phyloP scores from a whole-genome alignment of 164 flowering plant species.

The Platanus orientalis region DNA sequence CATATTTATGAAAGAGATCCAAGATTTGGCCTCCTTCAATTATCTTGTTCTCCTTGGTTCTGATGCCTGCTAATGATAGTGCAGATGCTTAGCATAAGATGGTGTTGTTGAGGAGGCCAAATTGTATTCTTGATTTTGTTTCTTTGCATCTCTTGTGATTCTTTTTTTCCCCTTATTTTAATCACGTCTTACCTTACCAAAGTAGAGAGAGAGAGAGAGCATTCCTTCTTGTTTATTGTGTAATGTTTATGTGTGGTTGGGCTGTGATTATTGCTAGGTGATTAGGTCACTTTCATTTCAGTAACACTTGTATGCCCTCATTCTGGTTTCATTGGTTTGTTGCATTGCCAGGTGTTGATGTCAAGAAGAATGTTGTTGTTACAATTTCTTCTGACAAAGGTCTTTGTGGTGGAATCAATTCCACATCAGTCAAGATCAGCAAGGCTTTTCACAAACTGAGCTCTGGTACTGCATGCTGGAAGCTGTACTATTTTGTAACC shows the following conservation, averaged over 20 bases:
- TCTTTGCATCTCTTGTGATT: neutral
- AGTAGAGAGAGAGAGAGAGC: neutral
- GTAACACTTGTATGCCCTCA: neutral
- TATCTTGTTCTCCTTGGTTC: neutral
- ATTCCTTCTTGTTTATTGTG: neutral
- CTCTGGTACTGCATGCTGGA: constrained; percentile 46
- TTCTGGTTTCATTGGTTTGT: constrained; percentile 3
- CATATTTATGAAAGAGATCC: neutral
- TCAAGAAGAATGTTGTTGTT: constrained; percentile 82
- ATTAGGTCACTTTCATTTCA: neutral
- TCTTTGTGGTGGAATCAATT: constrained; percentile 97
- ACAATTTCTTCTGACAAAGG: constrained; percentile 93
- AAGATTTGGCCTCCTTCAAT: neutral
- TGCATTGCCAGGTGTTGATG: constrained; percentile 60
- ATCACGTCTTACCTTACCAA: neutral
- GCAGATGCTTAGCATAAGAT: neutral
- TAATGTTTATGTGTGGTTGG: neutral
- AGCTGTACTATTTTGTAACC: constrained; percentile 6
- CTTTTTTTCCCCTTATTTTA: neutral
- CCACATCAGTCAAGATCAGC: constrained; percentile 88
- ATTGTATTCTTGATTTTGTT: neutral
- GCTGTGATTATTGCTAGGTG: neutral
- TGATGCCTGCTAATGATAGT: neutral
- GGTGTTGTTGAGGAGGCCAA: too few relatives aligned
- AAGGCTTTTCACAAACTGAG: constrained; percentile 58